Evolutionary conservation across 83 land plant genomes (phyloP), one percentile per base, ranked within the genome.

Genomic region (Picea abies): DNA sequence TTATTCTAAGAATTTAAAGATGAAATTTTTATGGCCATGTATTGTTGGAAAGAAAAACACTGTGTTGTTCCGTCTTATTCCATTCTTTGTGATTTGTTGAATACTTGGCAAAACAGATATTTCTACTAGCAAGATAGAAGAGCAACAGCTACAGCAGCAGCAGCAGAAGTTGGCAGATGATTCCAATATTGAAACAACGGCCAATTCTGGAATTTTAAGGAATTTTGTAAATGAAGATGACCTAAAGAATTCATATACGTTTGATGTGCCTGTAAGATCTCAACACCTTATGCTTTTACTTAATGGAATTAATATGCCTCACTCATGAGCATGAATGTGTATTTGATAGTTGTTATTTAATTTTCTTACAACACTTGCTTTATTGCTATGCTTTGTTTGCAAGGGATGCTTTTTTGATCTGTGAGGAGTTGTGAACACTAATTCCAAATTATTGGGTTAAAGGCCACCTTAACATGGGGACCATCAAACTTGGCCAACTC

Each of bases 181-280:
- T 65, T 80, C 83, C 44, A 81, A 81, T 41, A 41, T 72, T 23
- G 94, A 94, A 7, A 60, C 89, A 69, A 71, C 88, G 60, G 10
- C 84, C 7, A 77, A 61, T 83, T 60, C 87, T 71, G 88, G 89
- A 63, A 81, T 84, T 35, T 87, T 72, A 76, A 87, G 86, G 71
- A 88, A 85, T 66, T 82, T 89, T 56, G 82, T 84, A 29, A 89
- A 76, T 62, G 97, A 96, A 37, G 97, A 94, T 87, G 99, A 96
- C 83, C 71, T 90, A 85, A 96, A 94, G 81, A 80, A 87, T 78
- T 83, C 94, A 26, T 92, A 89, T 78, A 81, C 92, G 56, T 84
- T 90, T 70, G 91, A 94, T 80, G 82, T 84, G 52, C 76, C 89
- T 49, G 89, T 89, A 79, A 86, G 86, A 63, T 9, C 67, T 10